A percentile compares a stretch with the other conserved stretches of the same genome.
phyloP scores from a whole-genome alignment of 257 asterid species.

The Solanum okadae region DNA sequence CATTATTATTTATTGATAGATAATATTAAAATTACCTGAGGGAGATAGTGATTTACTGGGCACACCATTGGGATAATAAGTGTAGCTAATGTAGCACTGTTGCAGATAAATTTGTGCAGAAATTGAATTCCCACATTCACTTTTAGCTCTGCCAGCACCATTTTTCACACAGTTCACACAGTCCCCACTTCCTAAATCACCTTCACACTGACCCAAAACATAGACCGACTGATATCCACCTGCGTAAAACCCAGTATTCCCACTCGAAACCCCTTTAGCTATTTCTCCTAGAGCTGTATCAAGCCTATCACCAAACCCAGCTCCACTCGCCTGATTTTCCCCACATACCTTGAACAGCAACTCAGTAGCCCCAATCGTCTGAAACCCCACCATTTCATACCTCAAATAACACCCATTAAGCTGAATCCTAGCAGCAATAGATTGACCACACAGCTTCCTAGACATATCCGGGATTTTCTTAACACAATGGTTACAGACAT shows the following conservation, averaged over 20 bases:
- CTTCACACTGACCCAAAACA: constrained; percentile 89
- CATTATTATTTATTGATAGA: too few species aligned
- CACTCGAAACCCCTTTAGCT: constrained; percentile 38
- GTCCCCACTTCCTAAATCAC: constrained; percentile 47
- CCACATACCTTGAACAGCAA: constrained; percentile 60
- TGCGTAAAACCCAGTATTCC: constrained; percentile 49
- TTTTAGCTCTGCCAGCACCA: constrained; percentile 39
- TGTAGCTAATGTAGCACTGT: constrained; percentile 60
- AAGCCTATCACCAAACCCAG: constrained; percentile 49
- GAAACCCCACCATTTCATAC: constrained; percentile 52
- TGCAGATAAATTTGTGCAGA: constrained; percentile 69
- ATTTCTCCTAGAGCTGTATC: constrained; percentile 53
- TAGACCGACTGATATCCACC: constrained; percentile 58
- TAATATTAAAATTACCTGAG: constrained; percentile 29
- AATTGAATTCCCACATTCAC: constrained; percentile 47
- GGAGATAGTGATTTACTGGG: constrained; percentile 35
- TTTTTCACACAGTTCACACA: constrained; percentile 72
- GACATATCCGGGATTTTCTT: constrained; percentile 21
- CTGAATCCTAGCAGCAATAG: constrained; percentile 62
- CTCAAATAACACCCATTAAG: constrained; percentile 53
- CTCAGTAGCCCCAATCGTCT: constrained; percentile 39
- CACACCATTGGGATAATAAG: constrained; percentile 72
- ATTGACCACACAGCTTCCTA: constrained; percentile 35
- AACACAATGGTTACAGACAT: constrained; percentile 48
- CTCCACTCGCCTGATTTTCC: constrained; percentile 50